Base-by-base conservation (phyloP, 2,329 filamentous ascomycete species). In the Stagonosporopsis cucurbitacearum region DNA sequence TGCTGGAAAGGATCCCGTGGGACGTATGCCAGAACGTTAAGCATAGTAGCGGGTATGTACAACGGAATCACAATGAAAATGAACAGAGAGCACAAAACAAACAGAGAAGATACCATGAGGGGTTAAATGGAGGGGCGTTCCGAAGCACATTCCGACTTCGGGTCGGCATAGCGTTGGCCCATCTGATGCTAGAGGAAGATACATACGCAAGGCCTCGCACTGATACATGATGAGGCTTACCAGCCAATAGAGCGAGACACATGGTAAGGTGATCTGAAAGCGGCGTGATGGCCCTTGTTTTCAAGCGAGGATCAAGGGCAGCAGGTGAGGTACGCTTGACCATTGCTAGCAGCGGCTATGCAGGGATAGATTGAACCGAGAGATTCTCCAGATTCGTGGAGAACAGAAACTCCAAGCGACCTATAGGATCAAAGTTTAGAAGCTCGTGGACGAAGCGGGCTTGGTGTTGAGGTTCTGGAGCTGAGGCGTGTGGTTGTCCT, bases 391-490 rank as follows among this genome's bases (percentile, higher is more conserved):
- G 66, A 64, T 59, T 56, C 46, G 47, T 62, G 60, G 60, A 40
- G 50, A 56, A 46, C 20, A 35, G 51, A 33, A 26, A 13, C 12
- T 26, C 26, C 26, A 23, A 30, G 32, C 39, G 58, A 43, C 74
- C 73, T 76, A 75, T 76, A 64, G 72, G 50, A 55, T 35, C 22
- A 51, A 46, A 54, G 48, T 46, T 45, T 59, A 28, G 50, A 64
- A 62, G 64, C 74, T 64, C 72, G 74, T 76, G 73, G 63, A 56
- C 43, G 42, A 54, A 45, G 36, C 28, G 41, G 50, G 57, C 60
- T 60, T 74, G 69, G 71, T 74, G 72, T 75, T 75, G 72, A 74
- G 66, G 63, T 65, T 58, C 41, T 58, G 55, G 60, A 57, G 54
- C 60, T 53, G 65, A 67, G 57, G 57, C 63, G 62, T 54, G 58